Percentiles rank a stretch among this genome's conserved stretches.
phyloP scores from a whole-genome alignment of 495 filamentous ascomycete species.

The Penicillium samsonianum region DNA sequence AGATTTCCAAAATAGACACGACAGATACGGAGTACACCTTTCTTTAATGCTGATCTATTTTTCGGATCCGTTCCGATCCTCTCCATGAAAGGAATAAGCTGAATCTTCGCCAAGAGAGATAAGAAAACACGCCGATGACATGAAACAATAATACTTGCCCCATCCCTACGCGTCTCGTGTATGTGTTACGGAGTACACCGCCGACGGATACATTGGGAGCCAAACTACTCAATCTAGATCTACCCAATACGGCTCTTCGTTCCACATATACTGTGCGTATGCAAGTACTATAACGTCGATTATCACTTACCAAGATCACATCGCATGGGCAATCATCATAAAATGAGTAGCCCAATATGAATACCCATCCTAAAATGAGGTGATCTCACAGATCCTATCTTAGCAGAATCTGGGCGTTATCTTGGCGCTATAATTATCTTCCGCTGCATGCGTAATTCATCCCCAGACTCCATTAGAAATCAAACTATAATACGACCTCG shows the following conservation, averaged over 20 bases:
- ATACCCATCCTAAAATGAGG: conserved; percentile 3
- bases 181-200: conserved; percentile 11
- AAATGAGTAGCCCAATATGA: background rate
- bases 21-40: background rate
- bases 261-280: background rate
- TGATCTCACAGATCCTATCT: conserved; percentile 19
- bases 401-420: conserved; percentile 8
- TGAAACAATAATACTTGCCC: conserved; percentile 10
- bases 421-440: conserved; percentile 9
- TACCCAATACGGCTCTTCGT: background rate
- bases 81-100: conserved; percentile 11
- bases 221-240: background rate
- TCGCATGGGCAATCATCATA: background rate
- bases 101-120: conserved; percentile 17
- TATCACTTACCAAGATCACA: background rate
- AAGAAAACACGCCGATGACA: background rate
- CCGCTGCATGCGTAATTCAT: conserved; percentile 15
- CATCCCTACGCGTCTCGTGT: conserved; percentile 16
- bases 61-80: conserved; percentile 8
- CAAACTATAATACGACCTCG: background rate
- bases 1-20: background rate
- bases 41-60: conserved; percentile 16
- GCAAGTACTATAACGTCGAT: background rate
- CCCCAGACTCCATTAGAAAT: background rate
- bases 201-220: background rate